Base-by-base conservation (phyloP, 2,329 filamentous ascomycete genomes). In the Calonectria honghensis region DNA sequence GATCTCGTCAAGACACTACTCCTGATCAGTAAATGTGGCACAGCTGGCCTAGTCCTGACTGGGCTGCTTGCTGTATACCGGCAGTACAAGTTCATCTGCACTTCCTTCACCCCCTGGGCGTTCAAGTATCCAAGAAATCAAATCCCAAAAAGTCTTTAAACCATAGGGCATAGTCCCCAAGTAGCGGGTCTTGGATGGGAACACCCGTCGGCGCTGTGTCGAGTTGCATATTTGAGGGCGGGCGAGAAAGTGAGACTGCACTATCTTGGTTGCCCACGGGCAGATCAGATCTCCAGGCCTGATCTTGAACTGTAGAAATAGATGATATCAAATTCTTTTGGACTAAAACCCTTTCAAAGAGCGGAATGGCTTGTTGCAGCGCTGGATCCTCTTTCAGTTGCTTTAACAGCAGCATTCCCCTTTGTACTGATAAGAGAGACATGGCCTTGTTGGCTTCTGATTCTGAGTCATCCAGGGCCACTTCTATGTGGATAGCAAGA, bases 401-500 rank as follows among this genome's bases (percentile, higher is more conserved):
- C 37, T n/a, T 35, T 7, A 70, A 45, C 5, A 70, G 18, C 2
- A 70, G 14, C 68, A 70, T 65, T 16, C 57, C 59, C 14, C 59
- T 61, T 24, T 70, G 70, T 24, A 73, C 64, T 5, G 54, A 35
- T 18, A 73, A 32, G 3, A 32, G 70, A 5, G 64, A 51, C 70
- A 68, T 73, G 18, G 70, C 31, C 52, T 63, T 51, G 27, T 59
- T 45, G 63, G 39, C 59, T 18, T 73, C 51, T 5, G 64, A 68
- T 37, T 68, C 70, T 52, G 70, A 68, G 7, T 59, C 52, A 51
- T 73, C 70, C 1, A 73, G 54, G 29, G 64, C 70, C 32, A 51
- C 35, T 64, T 73, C 70, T 14, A 73, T 73, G 32, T 73, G 64
- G 6, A 73, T 57, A 16, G 70, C 70, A 41, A 73, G 64, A 5